A percentile compares a stretch with the other conserved stretches of the same genome.
Conservation (phyloP, 306 rosid genomes). For the Dryas alaskensis region DNA sequence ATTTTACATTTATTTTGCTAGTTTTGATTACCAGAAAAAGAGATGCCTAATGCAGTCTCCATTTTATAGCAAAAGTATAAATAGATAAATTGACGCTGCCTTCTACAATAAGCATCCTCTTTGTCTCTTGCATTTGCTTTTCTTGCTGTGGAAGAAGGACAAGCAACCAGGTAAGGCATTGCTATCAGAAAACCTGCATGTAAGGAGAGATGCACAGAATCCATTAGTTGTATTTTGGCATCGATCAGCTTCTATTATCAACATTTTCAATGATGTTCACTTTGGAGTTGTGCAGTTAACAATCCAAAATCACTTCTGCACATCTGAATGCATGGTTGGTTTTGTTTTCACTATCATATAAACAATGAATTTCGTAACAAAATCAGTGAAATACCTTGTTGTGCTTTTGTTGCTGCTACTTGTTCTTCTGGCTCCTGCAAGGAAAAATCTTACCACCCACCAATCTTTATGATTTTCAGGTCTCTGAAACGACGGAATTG, state of each 20-base stretch:
- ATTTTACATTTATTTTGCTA: neutral
- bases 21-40: neutral
- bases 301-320: too few relatives aligned
- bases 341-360: neutral
- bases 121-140: conserved; percentile 36
- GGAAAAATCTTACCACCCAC: conserved; percentile 27
- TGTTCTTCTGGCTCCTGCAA: conserved; percentile 18
- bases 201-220: neutral
- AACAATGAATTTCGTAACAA: neutral
- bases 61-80: neutral
- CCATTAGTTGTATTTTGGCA: conserved; percentile 7
- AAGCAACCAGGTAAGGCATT: conserved; percentile 51
- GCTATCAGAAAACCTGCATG: conserved; percentile 38
- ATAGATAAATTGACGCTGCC: neutral
- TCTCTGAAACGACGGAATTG: conserved; percentile 19
- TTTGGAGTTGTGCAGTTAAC: too few relatives aligned
- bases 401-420: conserved; percentile 23
- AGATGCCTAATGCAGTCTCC: neutral
- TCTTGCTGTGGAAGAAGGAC: conserved; percentile 38
- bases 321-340: too few relatives aligned
- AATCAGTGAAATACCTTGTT: conserved; percentile 39
- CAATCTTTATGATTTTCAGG: conserved; percentile 30
- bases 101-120: conserved; percentile 22
- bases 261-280: too few relatives aligned
- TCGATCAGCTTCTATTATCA: neutral